Percentiles rank a stretch among this genome's conserved stretches.
Conservation (phyloP, 441 rosid species). For the Brassica hybrid region DNA sequence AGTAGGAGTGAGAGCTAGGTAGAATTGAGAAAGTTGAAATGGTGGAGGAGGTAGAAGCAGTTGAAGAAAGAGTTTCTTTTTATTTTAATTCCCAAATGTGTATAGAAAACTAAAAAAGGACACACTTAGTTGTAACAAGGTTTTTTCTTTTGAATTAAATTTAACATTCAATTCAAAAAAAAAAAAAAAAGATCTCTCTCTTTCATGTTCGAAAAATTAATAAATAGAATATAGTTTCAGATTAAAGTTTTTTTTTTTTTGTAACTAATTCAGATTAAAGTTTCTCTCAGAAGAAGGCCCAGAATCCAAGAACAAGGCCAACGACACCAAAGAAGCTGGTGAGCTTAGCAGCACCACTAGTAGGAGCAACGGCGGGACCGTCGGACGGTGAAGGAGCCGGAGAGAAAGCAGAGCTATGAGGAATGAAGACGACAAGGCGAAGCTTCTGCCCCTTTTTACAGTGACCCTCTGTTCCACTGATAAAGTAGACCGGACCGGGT, state of each 20-base stretch:
- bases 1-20: no score
- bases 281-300: conserved; percentile 24
- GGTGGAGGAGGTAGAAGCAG: no score
- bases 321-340: conserved; percentile 13
- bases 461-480: conserved; percentile 80
- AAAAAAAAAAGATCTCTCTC: no score
- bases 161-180: no score
- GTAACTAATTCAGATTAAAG: neutral
- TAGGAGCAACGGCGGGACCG: conserved; percentile 73
- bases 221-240: conserved; percentile 17
- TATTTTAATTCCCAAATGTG: no score
- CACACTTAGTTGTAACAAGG: no score
- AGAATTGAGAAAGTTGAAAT: no score
- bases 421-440: conserved; percentile 59
- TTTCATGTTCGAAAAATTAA: conserved; percentile 21
- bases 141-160: no score
- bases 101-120: no score
- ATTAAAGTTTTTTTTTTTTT: neutral
- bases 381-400: conserved; percentile 82
- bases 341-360: conserved; percentile 37
- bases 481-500: conserved; percentile 75
- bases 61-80: no score
- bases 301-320: conserved; percentile 38
- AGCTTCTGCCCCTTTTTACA: conserved; percentile 89
- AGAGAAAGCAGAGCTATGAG: conserved; percentile 53